Conservation (phyloP, 192 early-diverging fungal species). For the Coemansia sp. region DNA sequence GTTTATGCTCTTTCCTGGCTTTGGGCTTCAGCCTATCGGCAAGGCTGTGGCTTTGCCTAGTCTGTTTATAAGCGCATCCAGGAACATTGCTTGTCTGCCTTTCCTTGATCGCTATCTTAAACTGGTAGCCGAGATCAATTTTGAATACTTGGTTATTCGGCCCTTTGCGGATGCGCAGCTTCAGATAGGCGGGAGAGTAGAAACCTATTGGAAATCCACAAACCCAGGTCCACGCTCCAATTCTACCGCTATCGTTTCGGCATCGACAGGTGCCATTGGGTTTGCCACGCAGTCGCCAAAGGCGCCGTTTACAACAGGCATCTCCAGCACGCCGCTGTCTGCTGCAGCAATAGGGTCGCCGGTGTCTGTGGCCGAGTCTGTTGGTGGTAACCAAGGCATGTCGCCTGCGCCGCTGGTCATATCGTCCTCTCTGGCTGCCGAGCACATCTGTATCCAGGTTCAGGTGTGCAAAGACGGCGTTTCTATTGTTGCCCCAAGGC, state of each 20-base stretch:
- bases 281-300: slow-evolving; percentile 21
- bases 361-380: slow-evolving; percentile 29
- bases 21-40: slow-evolving; percentile 92
- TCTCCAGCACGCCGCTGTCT: slow-evolving; percentile 27
- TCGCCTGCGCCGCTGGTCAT: slow-evolving; percentile 30
- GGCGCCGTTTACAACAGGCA: slow-evolving; percentile 13
- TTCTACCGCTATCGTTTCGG: not conserved
- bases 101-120: slow-evolving; percentile 90
- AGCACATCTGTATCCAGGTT: slow-evolving; percentile 87
- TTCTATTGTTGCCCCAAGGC: slow-evolving; percentile 79
- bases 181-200: slow-evolving; percentile 93
- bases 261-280: slow-evolving; percentile 1
- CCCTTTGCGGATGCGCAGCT: slow-evolving; percentile 88
- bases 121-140: slow-evolving; percentile 87
- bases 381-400: slow-evolving; percentile 16
- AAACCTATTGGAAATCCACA: slow-evolving; percentile 99
- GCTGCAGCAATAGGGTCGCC: slow-evolving; percentile 37
- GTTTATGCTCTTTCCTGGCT: slow-evolving; percentile 95
- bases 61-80: slow-evolving; percentile 56
- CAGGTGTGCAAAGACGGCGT: slow-evolving; percentile 87
- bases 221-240: slow-evolving; percentile 59
- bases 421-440: slow-evolving; percentile 72
- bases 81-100: slow-evolving; percentile 59
- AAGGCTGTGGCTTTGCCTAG: slow-evolving; percentile 79
- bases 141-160: slow-evolving; percentile 78